These are phyloP conservation scores for Linnemannia elongata DNA, from an alignment of 192 early-diverging fungal genomes.

Conservation along the genomic window DNA sequence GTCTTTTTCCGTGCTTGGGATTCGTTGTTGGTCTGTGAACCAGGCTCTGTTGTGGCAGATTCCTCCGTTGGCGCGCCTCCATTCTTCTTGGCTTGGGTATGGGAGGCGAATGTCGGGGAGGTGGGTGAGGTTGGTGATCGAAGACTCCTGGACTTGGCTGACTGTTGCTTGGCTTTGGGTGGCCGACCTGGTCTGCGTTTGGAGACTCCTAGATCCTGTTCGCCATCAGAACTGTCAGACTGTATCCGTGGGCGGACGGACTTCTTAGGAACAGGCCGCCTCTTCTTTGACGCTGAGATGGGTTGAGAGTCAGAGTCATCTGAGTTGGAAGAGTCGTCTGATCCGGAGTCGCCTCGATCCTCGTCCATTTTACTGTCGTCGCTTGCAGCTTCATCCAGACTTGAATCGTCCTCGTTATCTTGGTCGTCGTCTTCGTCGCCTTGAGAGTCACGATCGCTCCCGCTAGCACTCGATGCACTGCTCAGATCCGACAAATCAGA, in stretches of 20 bases:
- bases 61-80: neutral
- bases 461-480: slow-evolving; percentile 42
- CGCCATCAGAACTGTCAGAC: slow-evolving; percentile 42
- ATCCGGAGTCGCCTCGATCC: slow-evolving; percentile 9
- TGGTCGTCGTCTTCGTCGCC: neutral
- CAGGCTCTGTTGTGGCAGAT: neutral
- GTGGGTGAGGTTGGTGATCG: slow-evolving; percentile 22
- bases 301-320: slow-evolving; percentile 28
- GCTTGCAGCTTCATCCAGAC: slow-evolving; percentile 21
- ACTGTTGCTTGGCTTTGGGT: slow-evolving; percentile 27
- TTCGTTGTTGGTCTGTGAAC: neutral
- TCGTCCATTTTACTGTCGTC: slow-evolving; percentile 14
- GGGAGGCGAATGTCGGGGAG: neutral
- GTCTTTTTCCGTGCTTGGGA: slow-evolving; percentile 35
- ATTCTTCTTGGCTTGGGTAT: slow-evolving; percentile 4
- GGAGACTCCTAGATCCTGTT: neutral
- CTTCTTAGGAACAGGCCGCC: neutral
- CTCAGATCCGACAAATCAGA: slow-evolving; percentile 51
- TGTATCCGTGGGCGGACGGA: slow-evolving; percentile 31
- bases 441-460: slow-evolving; percentile 25
- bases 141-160: neutral
- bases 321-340: slow-evolving; percentile 17
- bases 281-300: slow-evolving; percentile 7
- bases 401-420: slow-evolving; percentile 13
- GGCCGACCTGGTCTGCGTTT: slow-evolving; percentile 45